These are phyloP conservation scores for Mycocentrospora acerina DNA, from an alignment of 2,329 filamentous ascomycete species.

Conservation along the genomic window DNA sequence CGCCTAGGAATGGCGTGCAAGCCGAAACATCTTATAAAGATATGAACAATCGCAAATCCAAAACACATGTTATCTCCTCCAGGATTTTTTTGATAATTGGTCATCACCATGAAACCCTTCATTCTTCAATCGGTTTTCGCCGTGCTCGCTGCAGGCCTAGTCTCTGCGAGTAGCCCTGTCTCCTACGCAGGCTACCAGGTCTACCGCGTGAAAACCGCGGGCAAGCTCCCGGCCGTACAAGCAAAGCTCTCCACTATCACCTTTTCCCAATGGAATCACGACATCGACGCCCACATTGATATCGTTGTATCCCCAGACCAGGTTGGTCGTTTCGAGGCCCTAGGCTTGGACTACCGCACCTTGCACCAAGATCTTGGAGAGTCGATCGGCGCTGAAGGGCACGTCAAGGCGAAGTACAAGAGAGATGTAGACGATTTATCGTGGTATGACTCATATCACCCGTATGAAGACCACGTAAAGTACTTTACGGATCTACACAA, in stretches of 20 bases:
- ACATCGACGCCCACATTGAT: conserved; percentile 37
- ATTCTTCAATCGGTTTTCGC: conserved; percentile 3
- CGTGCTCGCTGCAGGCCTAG: conserved; percentile 7
- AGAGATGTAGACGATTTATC: conserved; percentile 10
- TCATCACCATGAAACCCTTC: conserved; percentile 4
- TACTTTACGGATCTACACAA: conserved; percentile 22
- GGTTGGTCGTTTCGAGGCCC: conserved; percentile 38
- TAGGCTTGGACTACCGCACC: conserved; percentile 33
- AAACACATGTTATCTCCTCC: not conserved
- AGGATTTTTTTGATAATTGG: not conserved
- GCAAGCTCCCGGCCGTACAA: conserved; percentile 32
- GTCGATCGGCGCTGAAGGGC: conserved; percentile 42
- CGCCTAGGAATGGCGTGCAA: not conserved
- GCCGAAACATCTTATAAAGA: not conserved
- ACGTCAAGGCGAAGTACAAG: conserved; percentile 43
- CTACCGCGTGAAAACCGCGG: conserved; percentile 36
- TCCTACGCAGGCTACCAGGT: conserved; percentile 44
- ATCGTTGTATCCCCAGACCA: conserved; percentile 44
- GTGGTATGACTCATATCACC: conserved; percentile 25
- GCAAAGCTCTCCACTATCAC: conserved; percentile 37
- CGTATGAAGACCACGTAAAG: conserved; percentile 20
- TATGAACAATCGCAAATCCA: not conserved
- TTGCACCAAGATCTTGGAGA: conserved; percentile 49
- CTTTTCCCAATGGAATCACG: conserved; percentile 40
- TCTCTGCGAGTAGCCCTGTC: conserved; percentile 13